These are phyloP conservation scores for Yarrowia sp. DNA, from an alignment of 805 yeast genomes.

Conservation along the genomic window DNA sequence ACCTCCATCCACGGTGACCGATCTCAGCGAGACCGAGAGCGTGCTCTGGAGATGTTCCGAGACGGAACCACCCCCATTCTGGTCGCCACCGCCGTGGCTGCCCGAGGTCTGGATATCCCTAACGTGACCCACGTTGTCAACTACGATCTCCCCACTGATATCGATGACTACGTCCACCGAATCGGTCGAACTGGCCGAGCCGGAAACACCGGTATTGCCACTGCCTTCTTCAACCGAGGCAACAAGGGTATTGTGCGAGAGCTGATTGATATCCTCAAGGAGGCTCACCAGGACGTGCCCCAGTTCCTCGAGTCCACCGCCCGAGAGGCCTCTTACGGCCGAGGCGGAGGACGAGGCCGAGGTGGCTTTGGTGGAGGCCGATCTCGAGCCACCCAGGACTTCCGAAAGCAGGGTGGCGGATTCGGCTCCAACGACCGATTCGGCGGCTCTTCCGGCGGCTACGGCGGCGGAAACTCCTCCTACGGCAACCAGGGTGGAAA, in stretches of 20 bases:
- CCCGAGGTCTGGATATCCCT: conserved; percentile 99
- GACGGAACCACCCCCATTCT: conserved; percentile 89
- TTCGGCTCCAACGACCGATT: conserved; percentile 47
- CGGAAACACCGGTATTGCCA: conserved; percentile 98
- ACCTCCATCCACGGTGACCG: conserved; percentile 99
- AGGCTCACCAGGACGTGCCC: conserved; percentile 98
- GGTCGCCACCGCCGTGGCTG: conserved; percentile 99
- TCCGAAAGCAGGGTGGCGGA: conserved; percentile 56
- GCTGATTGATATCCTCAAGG: conserved; percentile 81
- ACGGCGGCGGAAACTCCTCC: conserved; percentile 21
- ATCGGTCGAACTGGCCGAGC: conserved; percentile 99
- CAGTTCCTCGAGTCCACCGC: conserved; percentile 79
- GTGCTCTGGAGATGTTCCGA: conserved; percentile 93
- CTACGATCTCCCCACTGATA: conserved; percentile 95
- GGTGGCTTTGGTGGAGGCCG: conserved; percentile 53
- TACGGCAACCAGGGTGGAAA: conserved; percentile 43
- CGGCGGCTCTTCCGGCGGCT: conserved; percentile 40
- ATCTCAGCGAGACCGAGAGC: conserved; percentile 96
- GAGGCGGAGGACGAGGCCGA: conserved; percentile 60
- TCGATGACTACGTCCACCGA: conserved; percentile 98
- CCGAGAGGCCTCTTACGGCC: conserved; percentile 71
- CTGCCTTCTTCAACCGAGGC: conserved; percentile 97
- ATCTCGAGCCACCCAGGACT: conserved; percentile 55
- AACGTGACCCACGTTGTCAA: conserved; percentile 97
- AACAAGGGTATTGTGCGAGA: conserved; percentile 90